Conservation (phyloP, 257 asterid species). For the Mentha longifolia region DNA sequence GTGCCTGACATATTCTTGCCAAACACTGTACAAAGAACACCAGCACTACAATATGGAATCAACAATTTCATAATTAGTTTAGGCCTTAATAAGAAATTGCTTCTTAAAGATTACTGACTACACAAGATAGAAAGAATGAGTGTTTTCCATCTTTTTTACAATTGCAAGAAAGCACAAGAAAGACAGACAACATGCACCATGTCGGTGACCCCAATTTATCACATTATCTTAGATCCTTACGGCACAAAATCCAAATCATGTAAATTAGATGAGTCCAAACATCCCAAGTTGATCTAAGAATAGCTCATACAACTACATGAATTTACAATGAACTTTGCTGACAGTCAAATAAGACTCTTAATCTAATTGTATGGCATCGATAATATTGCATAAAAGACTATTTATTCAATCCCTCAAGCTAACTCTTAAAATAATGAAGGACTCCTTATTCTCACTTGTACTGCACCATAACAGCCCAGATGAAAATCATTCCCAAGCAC, state of each 20-base stretch:
- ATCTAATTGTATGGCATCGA: neutral
- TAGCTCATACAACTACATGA: neutral
- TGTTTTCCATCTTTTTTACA: neutral
- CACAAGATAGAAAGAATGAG: neutral
- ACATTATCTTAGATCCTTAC: neutral
- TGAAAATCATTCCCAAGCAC: neutral
- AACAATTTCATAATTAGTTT: conserved; percentile 18
- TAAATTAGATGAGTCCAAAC: conserved; percentile 6
- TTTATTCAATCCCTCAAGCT: neutral
- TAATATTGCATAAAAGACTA: conserved; percentile 7
- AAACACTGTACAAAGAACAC: conserved; percentile 36
- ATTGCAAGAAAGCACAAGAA: conserved; percentile 9
- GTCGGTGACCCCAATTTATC: conserved; percentile 3
- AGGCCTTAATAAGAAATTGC: conserved; percentile 15
- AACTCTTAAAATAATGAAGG: neutral
- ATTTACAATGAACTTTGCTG: neutral
- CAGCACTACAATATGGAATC: conserved; percentile 18
- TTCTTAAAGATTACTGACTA: neutral
- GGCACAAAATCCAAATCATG: conserved; percentile 8
- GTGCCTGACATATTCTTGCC: conserved; percentile 64
- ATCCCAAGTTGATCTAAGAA: conserved; percentile 17
- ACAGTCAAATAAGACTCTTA: conserved; percentile 7
- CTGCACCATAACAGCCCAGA: neutral
- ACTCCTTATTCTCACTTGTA: conserved; percentile 12
- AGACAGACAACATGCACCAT: neutral